Evolutionary conservation across 306 rosid species (phyloP), one percentile per base, ranked within the genome.

Genomic region (peach (Prunus persica)): DNA sequence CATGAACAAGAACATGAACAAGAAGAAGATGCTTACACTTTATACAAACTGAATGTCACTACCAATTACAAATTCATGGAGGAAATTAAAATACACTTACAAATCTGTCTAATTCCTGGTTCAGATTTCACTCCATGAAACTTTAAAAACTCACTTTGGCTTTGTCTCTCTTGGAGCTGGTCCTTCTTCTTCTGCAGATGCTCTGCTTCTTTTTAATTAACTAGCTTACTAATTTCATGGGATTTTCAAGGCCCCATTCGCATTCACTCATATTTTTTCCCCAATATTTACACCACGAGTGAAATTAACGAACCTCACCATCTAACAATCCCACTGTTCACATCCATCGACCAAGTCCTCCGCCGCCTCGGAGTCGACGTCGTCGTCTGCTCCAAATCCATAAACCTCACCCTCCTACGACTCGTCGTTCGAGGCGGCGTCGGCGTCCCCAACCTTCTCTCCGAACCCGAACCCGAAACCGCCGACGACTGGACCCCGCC

Each of bases 271-370:
- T 24, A 3, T 32, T 66, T 20, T 16, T 13, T 6, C n/a, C 76
- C 55, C 79, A 38, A 46, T 82, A 83, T 78, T 71, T 82, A 82
- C 82, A 81, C 20, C 0, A 20, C 4, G 46, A 25, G 65, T 60
- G 77, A 73, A 73, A 58, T 8, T 8, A n/a, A 0, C 28, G 16
- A 3, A 34, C 50, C 6, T 75, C 70, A 91, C 96, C 90, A 87
- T 34, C 79, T 72, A 5, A 86, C 82, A 75, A 76, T 73, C 45
- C 97, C 89, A 67, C 87, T 84, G 80, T 88, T 87, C 14, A 86
- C 92, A 16, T 90, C 93, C 97, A 86, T 86, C 30, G 93, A 88
- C 97, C 97, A 92, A 63, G 91, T 90, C 80, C 97, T 87, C 3
- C 90, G 86, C 1, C 87, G 67, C 24, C 86, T 72, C 4, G 81